phyloP scores from a whole-genome alignment of 2,329 filamentous ascomycete genomes.

The Fusarium abutilonis region DNA sequence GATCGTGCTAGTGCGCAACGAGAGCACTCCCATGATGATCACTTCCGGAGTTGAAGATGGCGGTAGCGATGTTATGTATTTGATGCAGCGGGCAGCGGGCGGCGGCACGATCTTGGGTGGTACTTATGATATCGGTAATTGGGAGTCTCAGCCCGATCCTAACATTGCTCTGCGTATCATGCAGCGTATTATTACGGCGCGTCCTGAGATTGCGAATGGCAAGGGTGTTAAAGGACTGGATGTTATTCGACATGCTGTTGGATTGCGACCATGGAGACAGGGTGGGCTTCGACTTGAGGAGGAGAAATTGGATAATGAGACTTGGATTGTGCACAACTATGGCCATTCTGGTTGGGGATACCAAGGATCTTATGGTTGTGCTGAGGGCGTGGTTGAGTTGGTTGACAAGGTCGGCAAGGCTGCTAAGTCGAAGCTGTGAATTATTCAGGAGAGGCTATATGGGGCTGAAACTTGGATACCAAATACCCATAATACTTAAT shows the following conservation, averaged over 20 bases:
- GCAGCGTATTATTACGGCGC: constrained; percentile 74
- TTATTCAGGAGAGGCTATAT: not conserved
- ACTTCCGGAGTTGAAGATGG: constrained; percentile 79
- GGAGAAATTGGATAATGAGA: constrained; percentile 60
- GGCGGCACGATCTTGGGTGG: constrained; percentile 90
- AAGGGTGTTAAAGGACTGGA: constrained; percentile 77
- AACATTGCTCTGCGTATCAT: constrained; percentile 86
- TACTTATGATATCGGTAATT: constrained; percentile 80
- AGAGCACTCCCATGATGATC: constrained; percentile 74
- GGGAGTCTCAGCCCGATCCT: constrained; percentile 81
- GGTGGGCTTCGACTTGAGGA: constrained; percentile 80
- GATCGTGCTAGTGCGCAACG: constrained; percentile 83
- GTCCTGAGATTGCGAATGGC: constrained; percentile 70
- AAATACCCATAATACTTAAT: not conserved
- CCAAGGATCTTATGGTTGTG: constrained; percentile 75
- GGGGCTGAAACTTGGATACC: not conserved
- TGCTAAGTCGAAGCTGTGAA: constrained; percentile 46
- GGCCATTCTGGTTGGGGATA: constrained; percentile 84
- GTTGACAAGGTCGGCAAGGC: constrained; percentile 66
- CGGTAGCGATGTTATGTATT: constrained; percentile 76
- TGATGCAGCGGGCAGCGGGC: constrained; percentile 82
- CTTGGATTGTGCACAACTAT: constrained; percentile 81
- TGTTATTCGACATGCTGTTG: constrained; percentile 83
- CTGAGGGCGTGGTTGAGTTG: constrained; percentile 71
- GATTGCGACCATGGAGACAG: constrained; percentile 77